These are phyloP conservation scores for Gynandropsis gynandra DNA, from an alignment of 345 rosid species.

Conservation along the genomic window DNA sequence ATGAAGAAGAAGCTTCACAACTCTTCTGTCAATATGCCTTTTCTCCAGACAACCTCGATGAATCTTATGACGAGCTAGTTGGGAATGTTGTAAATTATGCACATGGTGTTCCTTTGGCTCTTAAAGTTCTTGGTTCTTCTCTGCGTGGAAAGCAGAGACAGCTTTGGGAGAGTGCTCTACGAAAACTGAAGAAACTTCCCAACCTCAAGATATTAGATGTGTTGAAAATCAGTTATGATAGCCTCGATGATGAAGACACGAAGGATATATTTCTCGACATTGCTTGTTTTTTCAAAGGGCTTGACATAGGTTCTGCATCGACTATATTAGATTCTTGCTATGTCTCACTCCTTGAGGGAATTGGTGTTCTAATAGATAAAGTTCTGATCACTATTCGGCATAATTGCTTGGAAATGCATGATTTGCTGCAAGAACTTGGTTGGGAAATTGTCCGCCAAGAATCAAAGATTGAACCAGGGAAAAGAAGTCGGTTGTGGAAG, in stretches of 20 bases:
- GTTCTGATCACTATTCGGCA: not conserved
- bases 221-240: slow-evolving; percentile 18
- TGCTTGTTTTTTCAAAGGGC: slow-evolving; percentile 15
- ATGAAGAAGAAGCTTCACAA: not conserved
- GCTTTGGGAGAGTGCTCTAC: slow-evolving; percentile 6
- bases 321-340: not conserved
- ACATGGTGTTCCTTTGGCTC: slow-evolving; percentile 24
- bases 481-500: slow-evolving; percentile 8
- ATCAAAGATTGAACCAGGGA: not conserved
- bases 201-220: not conserved
- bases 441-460: slow-evolving; percentile 4
- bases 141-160: not conserved
- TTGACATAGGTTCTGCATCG: not conserved
- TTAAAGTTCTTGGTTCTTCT: slow-evolving; percentile 14
- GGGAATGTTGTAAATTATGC: not conserved
- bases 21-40: slow-evolving; percentile 22
- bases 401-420: not conserved
- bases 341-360: not conserved
- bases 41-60: not conserved
- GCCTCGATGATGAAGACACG: not conserved
- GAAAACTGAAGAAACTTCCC: not conserved
- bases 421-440: slow-evolving; percentile 10
- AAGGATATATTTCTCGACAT: slow-evolving; percentile 13
- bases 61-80: not conserved
- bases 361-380: slow-evolving; percentile 2